Evolutionary conservation across 1,284 basidiomycete species (phyloP).

Genomic region (Rhodofomes roseus): DNA sequence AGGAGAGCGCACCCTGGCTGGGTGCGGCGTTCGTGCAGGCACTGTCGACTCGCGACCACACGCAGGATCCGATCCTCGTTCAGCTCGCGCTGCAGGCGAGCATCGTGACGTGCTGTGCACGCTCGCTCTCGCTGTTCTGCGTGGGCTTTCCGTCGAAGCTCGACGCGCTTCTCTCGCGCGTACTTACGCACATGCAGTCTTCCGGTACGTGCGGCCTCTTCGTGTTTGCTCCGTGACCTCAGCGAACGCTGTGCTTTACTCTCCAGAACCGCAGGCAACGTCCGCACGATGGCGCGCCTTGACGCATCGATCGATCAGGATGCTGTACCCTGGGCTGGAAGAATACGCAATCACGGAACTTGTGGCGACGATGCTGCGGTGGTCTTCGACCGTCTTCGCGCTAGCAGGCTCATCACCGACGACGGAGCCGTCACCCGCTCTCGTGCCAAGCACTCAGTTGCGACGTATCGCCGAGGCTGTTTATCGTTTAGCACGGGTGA

Average conservation of each 20-base stretch:
- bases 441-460: slow-evolving; percentile 52
- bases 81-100: slow-evolving; percentile 71
- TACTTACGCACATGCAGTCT: slow-evolving; percentile 62
- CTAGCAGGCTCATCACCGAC: slow-evolving; percentile 52
- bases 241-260: slow-evolving; percentile 6
- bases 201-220: slow-evolving; percentile 41
- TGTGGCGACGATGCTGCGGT: slow-evolving; percentile 64
- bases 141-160: slow-evolving; percentile 68
- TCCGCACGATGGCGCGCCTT: slow-evolving; percentile 72
- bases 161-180: slow-evolving; percentile 59
- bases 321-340: slow-evolving; percentile 59
- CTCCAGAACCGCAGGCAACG: slow-evolving; percentile 70
- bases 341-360: slow-evolving; percentile 65
- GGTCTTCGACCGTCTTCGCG: slow-evolving; percentile 62
- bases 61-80: slow-evolving; percentile 69
- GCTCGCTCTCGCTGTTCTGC: slow-evolving; percentile 65
- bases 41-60: slow-evolving; percentile 58
- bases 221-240: slow-evolving; percentile 9
- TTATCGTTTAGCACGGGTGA: slow-evolving; percentile 54
- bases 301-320: slow-evolving; percentile 62
- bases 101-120: slow-evolving; percentile 58
- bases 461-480: slow-evolving; percentile 60
- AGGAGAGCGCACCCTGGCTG: slow-evolving; percentile 57
- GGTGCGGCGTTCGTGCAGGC: slow-evolving; percentile 56
- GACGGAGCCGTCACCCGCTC: slow-evolving; percentile 29